Evolutionary conservation across 2,329 filamentous ascomycete genomes (phyloP).

Genomic region (Epichloe festucae): DNA sequence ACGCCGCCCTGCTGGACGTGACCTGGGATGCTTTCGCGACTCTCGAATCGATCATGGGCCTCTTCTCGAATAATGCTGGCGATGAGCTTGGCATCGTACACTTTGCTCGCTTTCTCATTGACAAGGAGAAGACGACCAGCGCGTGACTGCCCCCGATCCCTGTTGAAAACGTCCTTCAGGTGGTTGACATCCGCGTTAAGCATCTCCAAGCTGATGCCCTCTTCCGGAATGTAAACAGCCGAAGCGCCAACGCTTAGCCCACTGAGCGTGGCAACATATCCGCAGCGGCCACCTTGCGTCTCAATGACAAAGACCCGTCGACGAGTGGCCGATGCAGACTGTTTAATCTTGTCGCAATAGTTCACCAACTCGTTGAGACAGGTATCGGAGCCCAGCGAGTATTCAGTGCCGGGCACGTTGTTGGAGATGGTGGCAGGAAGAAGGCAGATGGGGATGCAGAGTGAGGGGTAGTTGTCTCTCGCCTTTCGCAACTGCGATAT

Average conservation of each 20-base stretch:
- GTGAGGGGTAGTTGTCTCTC: conserved; percentile 62
- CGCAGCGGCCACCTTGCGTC: conserved; percentile 88
- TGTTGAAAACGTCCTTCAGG: conserved; percentile 70
- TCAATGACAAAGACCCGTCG: conserved; percentile 95
- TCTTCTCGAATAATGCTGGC: conserved; percentile 94
- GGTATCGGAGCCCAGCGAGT: conserved; percentile 91
- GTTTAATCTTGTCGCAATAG: conserved; percentile 96
- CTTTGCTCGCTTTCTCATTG: conserved; percentile 84
- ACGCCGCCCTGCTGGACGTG: conserved; percentile 92
- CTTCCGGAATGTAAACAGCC: conserved; percentile 92
- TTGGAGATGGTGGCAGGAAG: conserved; percentile 97
- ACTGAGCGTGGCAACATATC: conserved; percentile 83
- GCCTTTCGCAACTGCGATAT: conserved; percentile 77
- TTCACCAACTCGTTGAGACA: conserved; percentile 89
- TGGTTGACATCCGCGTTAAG: conserved; percentile 81
- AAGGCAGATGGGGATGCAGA: conserved; percentile 85
- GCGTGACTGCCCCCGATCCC: conserved; percentile 76
- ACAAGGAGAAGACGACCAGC: conserved; percentile 92
- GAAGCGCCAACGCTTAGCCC: conserved; percentile 85
- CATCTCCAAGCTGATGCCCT: conserved; percentile 90
- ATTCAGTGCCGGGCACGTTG: conserved; percentile 95
- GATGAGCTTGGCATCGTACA: conserved; percentile 86
- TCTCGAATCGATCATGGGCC: conserved; percentile 82
- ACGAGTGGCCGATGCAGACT: conserved; percentile 86
- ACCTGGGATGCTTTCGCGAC: conserved; percentile 78